phyloP scores from a whole-genome alignment of 257 asterid genomes.

The Phtheirospermum japonicum region DNA sequence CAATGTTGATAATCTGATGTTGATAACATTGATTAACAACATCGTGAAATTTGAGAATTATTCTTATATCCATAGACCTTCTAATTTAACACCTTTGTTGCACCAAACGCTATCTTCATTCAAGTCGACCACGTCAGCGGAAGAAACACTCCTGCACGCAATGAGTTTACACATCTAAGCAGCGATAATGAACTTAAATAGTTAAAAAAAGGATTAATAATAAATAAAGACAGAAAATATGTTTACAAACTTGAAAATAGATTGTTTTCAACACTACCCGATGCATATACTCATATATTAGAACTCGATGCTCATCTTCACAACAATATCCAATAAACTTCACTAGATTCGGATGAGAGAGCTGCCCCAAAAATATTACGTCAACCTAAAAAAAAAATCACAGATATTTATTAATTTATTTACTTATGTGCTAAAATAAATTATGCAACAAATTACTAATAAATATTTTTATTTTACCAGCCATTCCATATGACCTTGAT shows the following conservation, averaged over 20 bases:
- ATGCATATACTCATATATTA: slow-evolving; percentile 70
- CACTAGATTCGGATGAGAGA: slow-evolving; percentile 80
- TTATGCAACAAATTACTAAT: too few relatives aligned
- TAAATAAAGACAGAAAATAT: not conserved
- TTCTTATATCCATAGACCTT: too few relatives aligned
- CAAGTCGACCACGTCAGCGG: slow-evolving; percentile 86
- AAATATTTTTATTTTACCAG: slow-evolving; percentile 54
- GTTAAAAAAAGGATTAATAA: too few relatives aligned
- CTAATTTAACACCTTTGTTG: too few relatives aligned
- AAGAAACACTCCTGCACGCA: slow-evolving; percentile 63
- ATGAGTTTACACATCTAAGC: slow-evolving; percentile 1
- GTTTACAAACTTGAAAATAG: slow-evolving; percentile 62
- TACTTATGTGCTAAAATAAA: not conserved
- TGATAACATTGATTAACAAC: too few relatives aligned
- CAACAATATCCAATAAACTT: slow-evolving; percentile 80
- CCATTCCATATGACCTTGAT: slow-evolving; percentile 97
- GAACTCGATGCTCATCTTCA: slow-evolving; percentile 67
- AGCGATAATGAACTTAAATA: not conserved
- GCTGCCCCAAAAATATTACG: slow-evolving; percentile 78
- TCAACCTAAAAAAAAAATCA: slow-evolving; percentile 51
- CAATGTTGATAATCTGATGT: too few relatives aligned
- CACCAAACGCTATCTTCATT: slow-evolving; percentile 87
- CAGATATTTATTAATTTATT: not conserved
- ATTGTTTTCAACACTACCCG: slow-evolving; percentile 71
- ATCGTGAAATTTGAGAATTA: too few relatives aligned